Conservation (phyloP, 371 early-diverging fungal genomes). For the Mucor velutinosus region DNA sequence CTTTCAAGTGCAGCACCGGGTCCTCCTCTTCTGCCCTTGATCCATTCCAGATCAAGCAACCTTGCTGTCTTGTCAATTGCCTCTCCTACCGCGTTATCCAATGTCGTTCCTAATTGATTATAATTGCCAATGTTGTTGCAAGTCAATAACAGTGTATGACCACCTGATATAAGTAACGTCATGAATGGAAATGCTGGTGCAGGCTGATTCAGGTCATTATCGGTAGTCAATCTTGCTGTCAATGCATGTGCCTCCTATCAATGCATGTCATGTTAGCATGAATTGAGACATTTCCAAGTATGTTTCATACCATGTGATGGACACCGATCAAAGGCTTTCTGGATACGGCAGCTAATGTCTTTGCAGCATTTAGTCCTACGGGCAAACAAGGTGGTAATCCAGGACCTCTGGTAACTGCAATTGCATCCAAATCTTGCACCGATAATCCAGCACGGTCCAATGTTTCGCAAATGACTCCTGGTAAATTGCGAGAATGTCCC, state of each 20-base stretch:
- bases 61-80: slow-evolving; percentile 84
- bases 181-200: slow-evolving; percentile 72
- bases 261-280: neutral
- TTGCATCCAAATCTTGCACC: slow-evolving; percentile 68
- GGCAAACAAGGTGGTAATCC: slow-evolving; percentile 77
- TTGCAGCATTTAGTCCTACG: slow-evolving; percentile 80
- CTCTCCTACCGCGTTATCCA: slow-evolving; percentile 84
- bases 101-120: slow-evolving; percentile 67
- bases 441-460: slow-evolving; percentile 60
- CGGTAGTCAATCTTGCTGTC: slow-evolving; percentile 61
- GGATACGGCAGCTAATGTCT: slow-evolving; percentile 74
- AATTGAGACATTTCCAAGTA: neutral
- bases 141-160: slow-evolving; percentile 75
- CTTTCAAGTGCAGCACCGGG: slow-evolving; percentile 79
- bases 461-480: slow-evolving; percentile 65
- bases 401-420: slow-evolving; percentile 87
- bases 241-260: slow-evolving; percentile 75
- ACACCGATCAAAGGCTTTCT: slow-evolving; percentile 78
- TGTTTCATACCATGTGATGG: slow-evolving; percentile 76
- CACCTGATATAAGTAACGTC: slow-evolving; percentile 79
- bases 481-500: slow-evolving; percentile 71
- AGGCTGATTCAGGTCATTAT: slow-evolving; percentile 20
- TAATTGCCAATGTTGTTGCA: slow-evolving; percentile 69
- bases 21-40: slow-evolving; percentile 67
- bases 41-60: slow-evolving; percentile 67